Conservation (phyloP, 805 yeast genomes). For the Ogataea parapolymorpha region DNA sequence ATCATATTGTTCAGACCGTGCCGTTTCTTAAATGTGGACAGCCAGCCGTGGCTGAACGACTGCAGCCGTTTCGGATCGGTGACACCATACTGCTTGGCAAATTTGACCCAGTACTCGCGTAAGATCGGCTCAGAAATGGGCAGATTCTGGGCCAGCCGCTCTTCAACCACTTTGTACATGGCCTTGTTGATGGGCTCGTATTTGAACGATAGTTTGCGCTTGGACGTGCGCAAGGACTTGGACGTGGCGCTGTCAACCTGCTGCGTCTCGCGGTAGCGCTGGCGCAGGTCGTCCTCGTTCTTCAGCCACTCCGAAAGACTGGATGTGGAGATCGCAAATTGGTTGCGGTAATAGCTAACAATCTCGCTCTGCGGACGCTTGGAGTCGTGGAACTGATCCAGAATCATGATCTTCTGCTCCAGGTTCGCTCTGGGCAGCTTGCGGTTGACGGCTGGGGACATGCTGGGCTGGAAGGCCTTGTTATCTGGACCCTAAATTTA, state of each 20-base stretch:
- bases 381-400: slow-evolving; percentile 47
- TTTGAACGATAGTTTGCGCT: slow-evolving; percentile 49
- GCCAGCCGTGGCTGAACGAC: slow-evolving; percentile 61
- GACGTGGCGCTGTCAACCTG: slow-evolving; percentile 23
- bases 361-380: slow-evolving; percentile 56
- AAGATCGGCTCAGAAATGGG: slow-evolving; percentile 54
- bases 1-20: slow-evolving; percentile 35
- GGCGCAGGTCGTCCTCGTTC: slow-evolving; percentile 48
- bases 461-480: slow-evolving; percentile 1
- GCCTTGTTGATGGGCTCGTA: slow-evolving; percentile 57
- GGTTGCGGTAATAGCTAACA: slow-evolving; percentile 48
- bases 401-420: slow-evolving; percentile 54
- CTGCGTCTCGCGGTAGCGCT: slow-evolving; percentile 37
- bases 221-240: slow-evolving; percentile 28
- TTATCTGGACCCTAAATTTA: slow-evolving; percentile 2
- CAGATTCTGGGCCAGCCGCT: slow-evolving; percentile 39
- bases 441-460: slow-evolving; percentile 9
- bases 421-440: slow-evolving; percentile 50
- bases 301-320: slow-evolving; percentile 62
- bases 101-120: slow-evolving; percentile 53
- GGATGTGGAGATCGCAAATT: slow-evolving; percentile 55
- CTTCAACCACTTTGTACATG: slow-evolving; percentile 53
- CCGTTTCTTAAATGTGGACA: slow-evolving; percentile 56
- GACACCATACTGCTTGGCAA: slow-evolving; percentile 54
- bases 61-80: slow-evolving; percentile 56